Percentiles rank a stretch among this genome's conserved stretches.
These are phyloP conservation scores for Candolleomyces efflorescens DNA, from an alignment of 768 basidiomycete species.

Conservation along the genomic window DNA sequence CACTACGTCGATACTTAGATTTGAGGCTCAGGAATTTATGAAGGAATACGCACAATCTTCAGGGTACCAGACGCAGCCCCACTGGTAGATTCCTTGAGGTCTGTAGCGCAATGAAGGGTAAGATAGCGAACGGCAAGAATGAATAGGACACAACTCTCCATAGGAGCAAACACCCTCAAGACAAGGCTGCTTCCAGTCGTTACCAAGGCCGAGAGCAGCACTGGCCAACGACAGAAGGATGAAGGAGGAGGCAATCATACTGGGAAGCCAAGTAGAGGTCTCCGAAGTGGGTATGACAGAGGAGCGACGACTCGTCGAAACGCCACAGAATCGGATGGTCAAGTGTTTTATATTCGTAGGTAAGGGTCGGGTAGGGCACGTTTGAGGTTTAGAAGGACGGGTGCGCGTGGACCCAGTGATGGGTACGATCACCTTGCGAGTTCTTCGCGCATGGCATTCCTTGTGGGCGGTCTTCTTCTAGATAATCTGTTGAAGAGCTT, in stretches of 20 bases:
- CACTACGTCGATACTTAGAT: conserved; percentile 12
- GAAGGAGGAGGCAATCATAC: conserved; percentile 1
- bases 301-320: no score
- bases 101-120: neutral
- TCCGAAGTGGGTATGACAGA: no score
- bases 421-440: no score
- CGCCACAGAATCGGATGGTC: no score
- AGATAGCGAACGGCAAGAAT: neutral
- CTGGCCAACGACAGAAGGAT: neutral
- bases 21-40: neutral
- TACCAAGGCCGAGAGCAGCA: conserved; percentile 20
- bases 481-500: no score
- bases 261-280: neutral
- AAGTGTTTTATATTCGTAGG: no score
- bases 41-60: conserved; percentile 7
- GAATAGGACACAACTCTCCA: conserved; percentile 12
- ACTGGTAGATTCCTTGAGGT: conserved; percentile 4
- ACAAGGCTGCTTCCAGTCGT: conserved; percentile 41
- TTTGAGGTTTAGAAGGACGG: no score
- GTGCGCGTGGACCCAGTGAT: no score
- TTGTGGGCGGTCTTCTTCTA: no score
- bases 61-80: conserved; percentile 9
- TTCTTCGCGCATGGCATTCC: no score
- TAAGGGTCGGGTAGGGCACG: no score
- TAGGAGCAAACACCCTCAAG: conserved; percentile 37